Evolutionary conservation across 2,329 filamentous ascomycete genomes (phyloP), one percentile per base, ranked within the genome.

Genomic region (Aspergillus brunneoviolaceus): DNA sequence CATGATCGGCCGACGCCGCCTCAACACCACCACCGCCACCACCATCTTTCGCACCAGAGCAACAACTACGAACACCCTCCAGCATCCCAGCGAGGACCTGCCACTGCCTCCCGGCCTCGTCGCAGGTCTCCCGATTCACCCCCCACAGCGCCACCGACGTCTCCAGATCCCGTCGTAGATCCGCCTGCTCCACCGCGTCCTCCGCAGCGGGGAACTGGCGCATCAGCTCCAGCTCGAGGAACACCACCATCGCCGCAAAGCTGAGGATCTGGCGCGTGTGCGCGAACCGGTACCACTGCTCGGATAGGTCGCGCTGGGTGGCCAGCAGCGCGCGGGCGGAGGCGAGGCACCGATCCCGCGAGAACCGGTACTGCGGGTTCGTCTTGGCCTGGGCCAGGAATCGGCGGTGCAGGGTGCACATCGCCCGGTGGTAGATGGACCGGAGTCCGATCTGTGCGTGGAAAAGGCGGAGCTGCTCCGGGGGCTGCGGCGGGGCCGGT

Each of bases 371-470:
- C 6, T 49, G 11, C 2, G 6, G 6, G 10, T 51, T 10, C 16
- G 19, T 16, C 51, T 45, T 21, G 19, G 57, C 0, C 33, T 1
- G 33, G 14, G 14, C 27, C 11, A 62, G 51, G 25, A 48, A 60
- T 16, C 49, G 53, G 1, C 60, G 57, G 12, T 62, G 60, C 7
- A 62, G 27, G 14, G 45, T 57, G 5, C 49, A 57, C 31, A 62
- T 51, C 0, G 53, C 57, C 16, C 56, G 25, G 54, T 62, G 57
- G 23, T 62, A 62, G 53, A 62, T 57, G 16, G 31, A 49, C 27
- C 7, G 29, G 10, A 60, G 50, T 1, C 29, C 45, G 1, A 62
- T 23, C 4, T 35, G 48, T 1, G 60, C 50, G 23, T 54, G 45
- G 3, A 42, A 31, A 21, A 53, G 9, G 2, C 12, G 11, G 7